Conservation (phyloP, 2,329 filamentous ascomycete genomes). For the Coniochaeta pulveracea region DNA sequence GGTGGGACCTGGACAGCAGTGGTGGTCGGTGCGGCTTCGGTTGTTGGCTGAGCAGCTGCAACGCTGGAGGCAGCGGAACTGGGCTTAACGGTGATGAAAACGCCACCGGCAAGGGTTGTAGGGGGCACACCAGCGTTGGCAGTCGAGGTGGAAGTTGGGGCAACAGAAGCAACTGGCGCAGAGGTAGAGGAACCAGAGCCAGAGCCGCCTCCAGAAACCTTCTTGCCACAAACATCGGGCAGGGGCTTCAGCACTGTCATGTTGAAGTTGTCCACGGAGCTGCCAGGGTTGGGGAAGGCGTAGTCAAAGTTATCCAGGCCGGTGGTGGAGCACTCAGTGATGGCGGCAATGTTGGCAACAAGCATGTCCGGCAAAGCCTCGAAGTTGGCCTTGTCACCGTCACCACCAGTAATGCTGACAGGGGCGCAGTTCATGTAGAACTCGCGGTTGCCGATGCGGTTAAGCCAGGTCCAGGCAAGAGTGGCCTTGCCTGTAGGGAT, state of each 20-base stretch:
- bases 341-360: conserved; percentile 51
- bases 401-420: conserved; percentile 47
- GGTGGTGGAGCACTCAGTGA: conserved; percentile 40
- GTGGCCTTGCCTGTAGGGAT: conserved; percentile 68
- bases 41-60: conserved; percentile 5
- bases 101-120: conserved; percentile 21
- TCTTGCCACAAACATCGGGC: not conserved
- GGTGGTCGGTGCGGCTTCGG: not conserved
- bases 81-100: conserved; percentile 25
- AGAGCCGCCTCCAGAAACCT: conserved; percentile 2
- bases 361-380: conserved; percentile 62
- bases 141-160: conserved; percentile 2
- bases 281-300: conserved; percentile 57
- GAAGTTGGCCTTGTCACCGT: conserved; percentile 40
- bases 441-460: conserved; percentile 83
- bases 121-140: conserved; percentile 7
- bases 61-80: conserved; percentile 2
- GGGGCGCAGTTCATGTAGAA: conserved; percentile 97
- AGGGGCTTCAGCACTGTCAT: not conserved
- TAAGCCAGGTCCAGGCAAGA: conserved; percentile 92
- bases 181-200: conserved; percentile 10
- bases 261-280: conserved; percentile 38
- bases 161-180: conserved; percentile 10
- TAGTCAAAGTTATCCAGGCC: conserved; percentile 38
- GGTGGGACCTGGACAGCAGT: not conserved